Percentiles rank a stretch among this genome's conserved stretches.
Conservation (phyloP, 176 grass and related monocot species). For the Puya raimondii region DNA sequence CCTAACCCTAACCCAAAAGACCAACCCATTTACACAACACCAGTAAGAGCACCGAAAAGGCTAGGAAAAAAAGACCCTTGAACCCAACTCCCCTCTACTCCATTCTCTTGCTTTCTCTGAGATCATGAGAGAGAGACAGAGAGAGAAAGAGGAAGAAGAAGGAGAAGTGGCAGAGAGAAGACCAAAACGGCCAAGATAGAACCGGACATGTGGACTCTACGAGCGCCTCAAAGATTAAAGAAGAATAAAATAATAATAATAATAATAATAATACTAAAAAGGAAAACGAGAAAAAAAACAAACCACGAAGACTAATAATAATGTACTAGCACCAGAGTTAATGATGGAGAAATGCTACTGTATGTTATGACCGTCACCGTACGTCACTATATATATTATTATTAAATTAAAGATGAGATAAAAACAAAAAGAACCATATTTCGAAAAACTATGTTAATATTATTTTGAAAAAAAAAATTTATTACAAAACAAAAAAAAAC, state of each 20-base stretch:
- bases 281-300: not conserved
- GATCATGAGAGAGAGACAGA: not conserved
- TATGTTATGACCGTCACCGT: no score
- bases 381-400: no score
- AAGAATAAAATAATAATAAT: not conserved
- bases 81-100: not conserved
- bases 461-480: no score
- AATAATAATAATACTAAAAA: not conserved
- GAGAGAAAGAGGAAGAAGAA: not conserved
- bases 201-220: conserved; percentile 28
- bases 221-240: not conserved
- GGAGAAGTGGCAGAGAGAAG: not conserved
- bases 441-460: not conserved
- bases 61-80: not conserved
- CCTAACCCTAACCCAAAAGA: conserved; percentile 16
- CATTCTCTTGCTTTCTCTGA: conserved; percentile 6
- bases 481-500: not conserved
- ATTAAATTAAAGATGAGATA: not conserved
- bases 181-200: conserved; percentile 29
- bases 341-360: no score
- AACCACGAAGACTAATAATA: not conserved
- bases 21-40: conserved; percentile 1
- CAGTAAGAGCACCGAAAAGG: conserved; percentile 10
- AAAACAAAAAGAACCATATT: not conserved
- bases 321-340: no score